These are phyloP conservation scores for Pulveroboletus sp. DNA, from an alignment of 768 basidiomycete species.

Conservation along the genomic window DNA sequence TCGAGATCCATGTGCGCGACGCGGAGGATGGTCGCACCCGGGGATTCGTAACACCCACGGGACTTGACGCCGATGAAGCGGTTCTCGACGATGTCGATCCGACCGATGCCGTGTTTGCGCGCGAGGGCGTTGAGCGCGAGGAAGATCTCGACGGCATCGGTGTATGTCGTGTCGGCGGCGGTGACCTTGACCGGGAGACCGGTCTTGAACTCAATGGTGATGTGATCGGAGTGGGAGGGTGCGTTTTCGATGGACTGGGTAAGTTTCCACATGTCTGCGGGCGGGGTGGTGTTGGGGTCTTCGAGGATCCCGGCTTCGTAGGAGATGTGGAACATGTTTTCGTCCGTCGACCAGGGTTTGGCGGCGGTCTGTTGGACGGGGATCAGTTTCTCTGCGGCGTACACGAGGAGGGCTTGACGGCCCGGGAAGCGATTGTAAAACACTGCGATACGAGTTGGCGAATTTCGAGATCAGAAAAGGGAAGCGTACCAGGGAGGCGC, in stretches of 20 bases:
- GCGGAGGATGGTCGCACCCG: constrained; percentile 93
- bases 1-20: constrained; percentile 95
- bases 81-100: constrained; percentile 99
- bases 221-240: constrained; percentile 70
- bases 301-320: constrained; percentile 99
- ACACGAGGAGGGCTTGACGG: constrained; percentile 87
- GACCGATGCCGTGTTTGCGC: constrained; percentile 91
- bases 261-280: constrained; percentile 98
- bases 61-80: constrained; percentile 99
- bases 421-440: constrained; percentile 99
- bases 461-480: not conserved
- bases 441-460: constrained; percentile 39
- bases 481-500: constrained; percentile 79
- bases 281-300: constrained; percentile 92
- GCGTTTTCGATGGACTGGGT: constrained; percentile 80
- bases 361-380: constrained; percentile 93
- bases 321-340: constrained; percentile 99
- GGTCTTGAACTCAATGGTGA: constrained; percentile 79
- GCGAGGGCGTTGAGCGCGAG: constrained; percentile 85
- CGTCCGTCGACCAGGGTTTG: constrained; percentile 99
- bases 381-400: constrained; percentile 82
- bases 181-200: constrained; percentile 88
- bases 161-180: constrained; percentile 56
- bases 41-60: constrained; percentile 98
- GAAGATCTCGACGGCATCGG: constrained; percentile 96